Evolutionary conservation across 140 eudicot species (phyloP), one percentile per base, ranked within the genome.

Genomic region (Bidens hawaiensis): DNA sequence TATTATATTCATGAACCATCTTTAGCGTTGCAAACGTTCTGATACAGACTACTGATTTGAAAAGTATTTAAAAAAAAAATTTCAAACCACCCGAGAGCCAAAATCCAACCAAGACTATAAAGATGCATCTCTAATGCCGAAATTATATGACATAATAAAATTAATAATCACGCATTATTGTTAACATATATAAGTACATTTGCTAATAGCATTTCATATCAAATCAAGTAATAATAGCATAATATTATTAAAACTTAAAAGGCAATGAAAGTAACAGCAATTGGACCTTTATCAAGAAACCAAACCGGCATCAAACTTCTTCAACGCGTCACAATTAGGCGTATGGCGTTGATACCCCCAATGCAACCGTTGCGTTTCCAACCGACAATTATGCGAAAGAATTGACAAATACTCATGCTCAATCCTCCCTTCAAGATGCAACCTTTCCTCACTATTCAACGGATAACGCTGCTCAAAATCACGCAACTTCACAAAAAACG

Each of bases 381-480:
- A 21, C 48, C 82, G 72, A 22, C 95, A 85, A 48, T 82, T 76
- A 22, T 80, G 83, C 21, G 72, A 53, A 57, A 86, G 76, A 36
- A 70, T 40, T 3, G 73, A 42, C 8, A 70, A 38, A 56, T 86
- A 86, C 3, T 86, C 95, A 49, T 69, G 63, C 50, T 79, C 84
- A 19, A 86, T 75, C 65, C 56, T 60, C 3, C 68, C 70, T 46
- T 86, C 95, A 65, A 86, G 75, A 6, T 28, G 57, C 34, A 28
- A 31, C 2, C 95, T 75, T 49, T 68, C 79, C 0, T 70, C 65
- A 53, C 79, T 86, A 47, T 61, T 47, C 18, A 42, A 2, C 9
- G 90, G 85, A 63, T 86, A 86, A n/a, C 62, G 74, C 18, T 78
- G 79, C 58, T 86, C 88, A 70, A 86, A 86, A 21, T 72, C 64